Conservation (phyloP, 1,139 yeast species). For the Sugiyamaella xylanicola region DNA sequence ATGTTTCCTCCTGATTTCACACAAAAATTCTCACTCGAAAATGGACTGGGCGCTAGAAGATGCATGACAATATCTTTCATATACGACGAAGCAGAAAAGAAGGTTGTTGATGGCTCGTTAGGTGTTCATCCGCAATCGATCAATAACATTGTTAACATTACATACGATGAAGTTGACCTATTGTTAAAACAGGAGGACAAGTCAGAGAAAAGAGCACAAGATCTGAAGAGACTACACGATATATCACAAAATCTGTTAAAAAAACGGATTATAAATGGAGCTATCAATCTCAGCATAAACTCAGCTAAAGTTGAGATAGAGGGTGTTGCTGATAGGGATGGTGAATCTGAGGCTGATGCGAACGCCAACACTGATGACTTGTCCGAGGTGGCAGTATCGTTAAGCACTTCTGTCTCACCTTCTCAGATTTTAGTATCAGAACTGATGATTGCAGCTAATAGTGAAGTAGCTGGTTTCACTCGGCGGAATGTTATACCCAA, state of each 20-base stretch:
- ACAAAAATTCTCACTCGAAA: conserved; percentile 53
- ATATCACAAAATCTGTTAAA: conserved; percentile 43
- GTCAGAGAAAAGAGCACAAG: conserved; percentile 30
- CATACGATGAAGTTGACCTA: conserved; percentile 54
- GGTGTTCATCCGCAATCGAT: conserved; percentile 45
- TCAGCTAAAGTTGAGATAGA: conserved; percentile 24
- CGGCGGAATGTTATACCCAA: conserved; percentile 54
- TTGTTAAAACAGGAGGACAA: conserved; percentile 36
- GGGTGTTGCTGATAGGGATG: not conserved
- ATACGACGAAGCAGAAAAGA: conserved; percentile 41
- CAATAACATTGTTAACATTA: conserved; percentile 49
- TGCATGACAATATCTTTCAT: conserved; percentile 52
- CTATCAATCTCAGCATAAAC: conserved; percentile 22
- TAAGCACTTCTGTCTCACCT: conserved; percentile 15
- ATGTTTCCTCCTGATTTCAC: conserved; percentile 72
- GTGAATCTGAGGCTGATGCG: not conserved
- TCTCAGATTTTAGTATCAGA: conserved; percentile 62
- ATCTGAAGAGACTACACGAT: conserved; percentile 42
- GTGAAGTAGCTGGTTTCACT: conserved; percentile 59
- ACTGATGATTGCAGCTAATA: conserved; percentile 77
- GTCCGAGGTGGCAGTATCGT: not conserved
- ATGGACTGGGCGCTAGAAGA: conserved; percentile 48
- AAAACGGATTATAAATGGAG: conserved; percentile 25
- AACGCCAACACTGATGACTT: not conserved
- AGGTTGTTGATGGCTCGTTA: conserved; percentile 30